Evolutionary conservation across 2,329 filamentous ascomycete species (phyloP), one percentile per base, ranked within the genome.

Genomic region (Neonectria punicea): DNA sequence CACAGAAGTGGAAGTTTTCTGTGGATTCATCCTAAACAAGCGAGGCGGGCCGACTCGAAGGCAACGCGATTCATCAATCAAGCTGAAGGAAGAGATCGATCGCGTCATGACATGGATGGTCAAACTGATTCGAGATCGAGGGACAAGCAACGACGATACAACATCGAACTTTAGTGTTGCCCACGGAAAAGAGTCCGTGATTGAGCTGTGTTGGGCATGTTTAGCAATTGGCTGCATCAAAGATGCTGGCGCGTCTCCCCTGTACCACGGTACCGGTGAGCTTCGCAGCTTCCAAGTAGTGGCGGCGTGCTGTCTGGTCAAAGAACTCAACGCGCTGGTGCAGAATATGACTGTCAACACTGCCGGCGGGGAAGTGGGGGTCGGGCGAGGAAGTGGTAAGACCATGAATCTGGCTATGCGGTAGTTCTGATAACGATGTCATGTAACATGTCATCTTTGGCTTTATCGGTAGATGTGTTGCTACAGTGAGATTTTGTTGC

Each of bases 21-120:
- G 85, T 25, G 86, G 86, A 9, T 82, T 80, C n/a, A 82, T 88
- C n/a, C 75, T 87, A 44, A 87, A 85, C 74, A 84, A 82, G 65
- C 76, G 74, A 0, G 85, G 85, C 0, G 69, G 77, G 0, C 86
- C 86, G 73, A 86, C 82, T 0, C 77, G 78, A 10, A 82, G 84
- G 2, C 84, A 88, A 67, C 81, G 85, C 3, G 86, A 88, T 51
- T 78, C 79, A 2, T 87, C 85, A 2, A 76, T 81, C 51, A 84
- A 84, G 68, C 79, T 88, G 20, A 83, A 82, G 58, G 85, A 86
- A 14, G 84, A 84, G 53, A 86, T 84, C 53, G 83, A 85, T 47
- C 79, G 81, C 9, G 79, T 85, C 47, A 77, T 82, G 14, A 74
- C 77, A 2, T 84, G 79, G 77, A 77, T 81, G 10, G 77, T 79